phyloP scores from a whole-genome alignment of 2,329 filamentous ascomycete genomes.

The Colletotrichum phormii region DNA sequence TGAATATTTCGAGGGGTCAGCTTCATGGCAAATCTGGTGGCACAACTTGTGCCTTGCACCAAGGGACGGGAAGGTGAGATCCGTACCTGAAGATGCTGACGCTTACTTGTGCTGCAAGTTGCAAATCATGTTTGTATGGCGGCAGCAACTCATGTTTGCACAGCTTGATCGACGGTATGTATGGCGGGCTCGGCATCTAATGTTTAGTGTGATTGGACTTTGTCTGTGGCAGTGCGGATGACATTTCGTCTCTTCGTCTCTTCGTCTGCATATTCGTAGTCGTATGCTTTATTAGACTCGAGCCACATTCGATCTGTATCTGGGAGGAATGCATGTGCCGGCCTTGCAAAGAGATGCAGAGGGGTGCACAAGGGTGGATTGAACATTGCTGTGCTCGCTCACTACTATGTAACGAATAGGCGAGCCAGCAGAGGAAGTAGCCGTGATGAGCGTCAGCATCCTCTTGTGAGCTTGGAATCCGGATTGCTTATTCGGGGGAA shows the following conservation, averaged over 20 bases:
- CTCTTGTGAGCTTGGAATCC: not conserved
- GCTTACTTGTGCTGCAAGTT: not conserved
- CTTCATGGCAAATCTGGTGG: slow-evolving; percentile 5
- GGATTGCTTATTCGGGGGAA: slow-evolving; percentile 6
- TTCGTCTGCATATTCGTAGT: not conserved
- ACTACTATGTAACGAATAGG: slow-evolving; percentile 23
- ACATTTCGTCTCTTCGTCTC: not conserved
- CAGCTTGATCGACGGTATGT: not conserved
- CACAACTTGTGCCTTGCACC: not conserved
- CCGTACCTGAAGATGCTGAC: slow-evolving; percentile 2
- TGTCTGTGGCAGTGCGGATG: not conserved
- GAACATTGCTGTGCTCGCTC: not conserved
- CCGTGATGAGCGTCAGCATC: slow-evolving; percentile 24
- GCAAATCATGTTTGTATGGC: not conserved
- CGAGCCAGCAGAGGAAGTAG: not conserved
- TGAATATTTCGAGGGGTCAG: not conserved
- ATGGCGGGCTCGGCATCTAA: not conserved
- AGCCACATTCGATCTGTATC: not conserved
- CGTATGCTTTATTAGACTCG: not conserved
- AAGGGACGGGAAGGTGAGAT: slow-evolving; percentile 5
- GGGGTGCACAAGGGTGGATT: slow-evolving; percentile 2
- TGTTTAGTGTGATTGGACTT: not conserved
- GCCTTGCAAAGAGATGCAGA: not conserved
- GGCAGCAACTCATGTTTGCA: not conserved
- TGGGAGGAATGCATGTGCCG: slow-evolving; percentile 16